These are phyloP conservation scores for Mucor sp. DNA, from an alignment of 371 early-diverging fungal genomes.

Conservation along the genomic window DNA sequence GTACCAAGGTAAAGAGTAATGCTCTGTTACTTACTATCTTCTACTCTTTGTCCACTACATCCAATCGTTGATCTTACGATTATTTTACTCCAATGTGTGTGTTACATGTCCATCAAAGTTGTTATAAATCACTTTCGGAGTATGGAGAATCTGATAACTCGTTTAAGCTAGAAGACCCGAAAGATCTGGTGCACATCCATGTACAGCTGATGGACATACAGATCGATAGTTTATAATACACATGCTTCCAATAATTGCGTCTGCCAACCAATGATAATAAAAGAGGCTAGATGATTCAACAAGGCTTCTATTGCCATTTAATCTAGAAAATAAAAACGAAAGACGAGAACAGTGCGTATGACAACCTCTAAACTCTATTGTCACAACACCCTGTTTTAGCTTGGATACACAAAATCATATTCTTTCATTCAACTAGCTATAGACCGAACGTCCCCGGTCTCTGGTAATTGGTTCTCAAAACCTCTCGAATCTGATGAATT, in stretches of 20 bases:
- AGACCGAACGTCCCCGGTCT: slow-evolving; percentile 1
- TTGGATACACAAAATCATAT: not conserved
- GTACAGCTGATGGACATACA: no score
- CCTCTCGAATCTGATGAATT: not conserved
- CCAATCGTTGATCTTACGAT: not conserved
- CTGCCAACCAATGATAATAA: not conserved
- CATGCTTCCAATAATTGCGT: no score
- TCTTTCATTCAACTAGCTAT: not conserved
- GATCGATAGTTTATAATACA: no score
- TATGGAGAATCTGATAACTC: not conserved
- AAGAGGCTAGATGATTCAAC: not conserved
- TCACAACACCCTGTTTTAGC: not conserved
- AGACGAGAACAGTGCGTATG: not conserved
- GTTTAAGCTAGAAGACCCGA: no score
- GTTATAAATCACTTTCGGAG: not conserved
- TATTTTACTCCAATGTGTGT: not conserved
- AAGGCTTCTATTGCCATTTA: not conserved
- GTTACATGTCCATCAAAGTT: not conserved
- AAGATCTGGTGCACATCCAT: no score
- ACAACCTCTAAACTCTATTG: not conserved
- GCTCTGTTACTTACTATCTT: no score
- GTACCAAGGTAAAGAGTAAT: no score
- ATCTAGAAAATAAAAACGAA: not conserved
- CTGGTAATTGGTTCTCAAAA: not conserved
- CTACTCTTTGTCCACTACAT: not conserved